A percentile compares a stretch with the other conserved stretches of the same genome.
Evolutionary conservation across 1,139 yeast species (phyloP).

Genomic region (Eremothecium gossypii): DNA sequence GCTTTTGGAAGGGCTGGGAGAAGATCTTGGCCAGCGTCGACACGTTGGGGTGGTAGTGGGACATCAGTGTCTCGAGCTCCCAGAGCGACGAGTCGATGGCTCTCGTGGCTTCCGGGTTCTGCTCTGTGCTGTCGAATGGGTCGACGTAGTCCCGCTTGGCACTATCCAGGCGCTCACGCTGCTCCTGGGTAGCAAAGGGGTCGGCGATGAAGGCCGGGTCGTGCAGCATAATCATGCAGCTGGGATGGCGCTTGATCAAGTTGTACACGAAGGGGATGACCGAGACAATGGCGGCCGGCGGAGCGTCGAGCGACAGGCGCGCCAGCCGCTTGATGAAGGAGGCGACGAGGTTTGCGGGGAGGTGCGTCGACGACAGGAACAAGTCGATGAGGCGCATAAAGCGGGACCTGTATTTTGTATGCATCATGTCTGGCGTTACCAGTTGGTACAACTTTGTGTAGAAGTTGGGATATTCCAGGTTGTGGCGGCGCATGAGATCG

Average conservation of each 20-base stretch:
- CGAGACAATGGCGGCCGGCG: conserved; percentile 84
- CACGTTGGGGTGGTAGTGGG: conserved; percentile 94
- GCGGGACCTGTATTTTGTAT: conserved; percentile 74
- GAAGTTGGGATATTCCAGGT: conserved; percentile 89
- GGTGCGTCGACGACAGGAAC: conserved; percentile 79
- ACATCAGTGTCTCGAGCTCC: conserved; percentile 75
- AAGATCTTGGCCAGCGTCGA: conserved; percentile 85
- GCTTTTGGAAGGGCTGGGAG: conserved; percentile 82
- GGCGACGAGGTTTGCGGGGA: conserved; percentile 76
- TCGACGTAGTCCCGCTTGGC: conserved; percentile 40
- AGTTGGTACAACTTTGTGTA: conserved; percentile 73
- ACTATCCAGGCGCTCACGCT: conserved; percentile 22
- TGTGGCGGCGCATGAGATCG: conserved; percentile 70
- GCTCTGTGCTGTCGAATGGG: conserved; percentile 55
- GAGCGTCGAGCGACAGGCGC: conserved; percentile 64
- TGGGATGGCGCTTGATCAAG: conserved; percentile 79
- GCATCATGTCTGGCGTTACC: conserved; percentile 64
- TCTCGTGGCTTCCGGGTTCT: conserved; percentile 66
- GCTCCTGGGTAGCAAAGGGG: conserved; percentile 23
- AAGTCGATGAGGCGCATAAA: conserved; percentile 81
- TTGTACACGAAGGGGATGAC: conserved; percentile 88
- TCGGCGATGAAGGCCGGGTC: conserved; percentile 25
- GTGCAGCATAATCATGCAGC: conserved; percentile 86
- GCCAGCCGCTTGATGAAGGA: conserved; percentile 81
- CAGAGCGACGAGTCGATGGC: conserved; percentile 84